phyloP scores from a whole-genome alignment of 148 eudicot species.

The Persicaria maculosa region DNA sequence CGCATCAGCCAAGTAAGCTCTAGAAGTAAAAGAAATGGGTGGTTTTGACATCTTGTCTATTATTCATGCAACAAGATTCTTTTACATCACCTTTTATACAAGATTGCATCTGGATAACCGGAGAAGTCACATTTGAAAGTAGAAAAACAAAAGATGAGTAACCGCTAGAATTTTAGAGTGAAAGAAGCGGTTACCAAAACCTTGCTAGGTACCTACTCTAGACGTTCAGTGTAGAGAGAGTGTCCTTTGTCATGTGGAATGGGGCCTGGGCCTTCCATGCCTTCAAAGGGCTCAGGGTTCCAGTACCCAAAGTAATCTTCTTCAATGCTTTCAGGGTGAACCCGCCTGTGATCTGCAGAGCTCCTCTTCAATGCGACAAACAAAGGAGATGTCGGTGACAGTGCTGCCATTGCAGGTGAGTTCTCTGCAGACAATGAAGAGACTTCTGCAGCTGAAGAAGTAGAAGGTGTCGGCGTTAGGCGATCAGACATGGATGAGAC shows the following conservation, averaged over 20 bases:
- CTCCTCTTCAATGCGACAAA: background rate
- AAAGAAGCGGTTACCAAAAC: background rate
- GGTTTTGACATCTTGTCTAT: background rate
- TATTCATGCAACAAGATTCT: background rate
- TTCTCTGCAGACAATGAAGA: background rate
- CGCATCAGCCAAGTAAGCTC: too few species aligned
- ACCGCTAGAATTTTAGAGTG: background rate
- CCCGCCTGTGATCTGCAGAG: background rate
- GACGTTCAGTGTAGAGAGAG: background rate
- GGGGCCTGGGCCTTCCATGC: conserved; percentile 7
- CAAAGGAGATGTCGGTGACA: background rate
- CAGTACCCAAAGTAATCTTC: conserved; percentile 13
- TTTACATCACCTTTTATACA: background rate
- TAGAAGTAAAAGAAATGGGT: too few species aligned
- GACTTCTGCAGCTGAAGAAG: background rate
- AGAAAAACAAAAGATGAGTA: background rate
- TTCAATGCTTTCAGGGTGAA: conserved; percentile 2
- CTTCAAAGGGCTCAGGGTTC: conserved; percentile 9
- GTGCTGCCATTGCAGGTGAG: background rate
- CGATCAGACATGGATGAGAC: background rate
- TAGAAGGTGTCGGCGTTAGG: background rate
- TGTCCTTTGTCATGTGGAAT: background rate
- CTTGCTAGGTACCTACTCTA: background rate
- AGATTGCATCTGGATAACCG: background rate
- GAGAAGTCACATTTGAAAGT: background rate